phyloP scores from a whole-genome alignment of 1,284 basidiomycete genomes.

The Neonothopanus nambi region DNA sequence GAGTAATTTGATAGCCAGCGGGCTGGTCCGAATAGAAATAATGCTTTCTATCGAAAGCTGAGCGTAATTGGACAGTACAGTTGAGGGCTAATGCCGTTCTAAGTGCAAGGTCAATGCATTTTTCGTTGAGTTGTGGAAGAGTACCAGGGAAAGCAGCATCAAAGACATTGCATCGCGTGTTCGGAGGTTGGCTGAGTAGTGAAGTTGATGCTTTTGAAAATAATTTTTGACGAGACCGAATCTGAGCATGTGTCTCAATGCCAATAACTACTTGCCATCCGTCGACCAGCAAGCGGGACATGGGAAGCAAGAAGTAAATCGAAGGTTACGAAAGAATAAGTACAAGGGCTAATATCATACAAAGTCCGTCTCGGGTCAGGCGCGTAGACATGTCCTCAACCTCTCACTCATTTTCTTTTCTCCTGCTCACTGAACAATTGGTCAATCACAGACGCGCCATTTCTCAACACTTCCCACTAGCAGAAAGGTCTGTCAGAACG shows the following conservation, averaged over 20 bases:
- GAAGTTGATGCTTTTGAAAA: constrained; percentile 72
- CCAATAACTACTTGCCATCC: constrained; percentile 90
- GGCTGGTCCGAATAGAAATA: constrained; percentile 98
- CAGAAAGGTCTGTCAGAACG: neutral
- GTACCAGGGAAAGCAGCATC: constrained; percentile 95
- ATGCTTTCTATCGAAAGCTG: constrained; percentile 94
- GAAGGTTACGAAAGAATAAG: neutral
- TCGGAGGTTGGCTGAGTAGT: constrained; percentile 43
- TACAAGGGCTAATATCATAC: no score
- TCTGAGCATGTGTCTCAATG: constrained; percentile 94
- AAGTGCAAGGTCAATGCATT: constrained; percentile 81
- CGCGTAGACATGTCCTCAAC: no score
- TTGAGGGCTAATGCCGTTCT: constrained; percentile 83
- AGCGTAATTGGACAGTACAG: constrained; percentile 70
- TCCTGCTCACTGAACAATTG: constrained; percentile 44
- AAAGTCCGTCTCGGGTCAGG: no score
- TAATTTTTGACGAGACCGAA: constrained; percentile 85
- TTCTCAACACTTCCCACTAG: constrained; percentile 64
- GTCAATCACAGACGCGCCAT: constrained; percentile 47
- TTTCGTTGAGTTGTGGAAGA: constrained; percentile 78
- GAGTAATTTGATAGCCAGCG: constrained; percentile 95
- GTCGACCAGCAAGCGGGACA: constrained; percentile 21
- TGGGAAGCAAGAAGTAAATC: constrained; percentile 6
- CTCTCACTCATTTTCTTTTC: constrained; percentile 26
- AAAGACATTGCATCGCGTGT: constrained; percentile 78